phyloP scores from a whole-genome alignment of 2,329 filamentous ascomycete genomes.

The Akanthomyces lecanii region DNA sequence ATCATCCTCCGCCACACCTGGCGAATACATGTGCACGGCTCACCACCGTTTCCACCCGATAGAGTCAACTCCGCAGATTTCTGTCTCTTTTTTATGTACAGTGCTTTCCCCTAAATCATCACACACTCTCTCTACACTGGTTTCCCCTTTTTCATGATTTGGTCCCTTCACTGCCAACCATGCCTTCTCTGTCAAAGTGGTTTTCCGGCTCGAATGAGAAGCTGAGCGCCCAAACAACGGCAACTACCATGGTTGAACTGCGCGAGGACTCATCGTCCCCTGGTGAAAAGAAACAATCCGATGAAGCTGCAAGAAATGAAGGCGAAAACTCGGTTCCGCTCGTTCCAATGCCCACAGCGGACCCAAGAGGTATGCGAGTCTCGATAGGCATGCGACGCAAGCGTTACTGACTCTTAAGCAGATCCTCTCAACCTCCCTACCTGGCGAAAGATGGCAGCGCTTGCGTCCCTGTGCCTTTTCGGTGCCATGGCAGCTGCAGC shows the following conservation, averaged over 20 bases:
- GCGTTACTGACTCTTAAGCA: neutral
- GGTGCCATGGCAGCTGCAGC: constrained; percentile 25
- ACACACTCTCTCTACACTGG: too few species aligned
- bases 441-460: constrained; percentile 7
- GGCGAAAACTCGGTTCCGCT: neutral
- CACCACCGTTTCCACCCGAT: neutral
- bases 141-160: neutral
- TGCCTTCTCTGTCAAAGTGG: neutral
- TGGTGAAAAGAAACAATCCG: neutral
- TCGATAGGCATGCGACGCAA: neutral
- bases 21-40: neutral
- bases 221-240: neutral
- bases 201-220: constrained; percentile 2
- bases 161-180: neutral
- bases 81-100: neutral
- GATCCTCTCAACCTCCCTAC: constrained; percentile 10
- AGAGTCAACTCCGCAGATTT: too few species aligned
- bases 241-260: constrained; percentile 5
- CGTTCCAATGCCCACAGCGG: constrained; percentile 13
- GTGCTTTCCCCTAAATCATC: neutral
- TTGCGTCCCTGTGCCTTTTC: constrained; percentile 24
- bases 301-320: neutral
- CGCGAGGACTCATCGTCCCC: neutral
- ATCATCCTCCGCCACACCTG: neutral
- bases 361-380: constrained; percentile 10